These are phyloP conservation scores for Penicillium canariense DNA, from an alignment of 495 filamentous ascomycete species.

Conservation along the genomic window DNA sequence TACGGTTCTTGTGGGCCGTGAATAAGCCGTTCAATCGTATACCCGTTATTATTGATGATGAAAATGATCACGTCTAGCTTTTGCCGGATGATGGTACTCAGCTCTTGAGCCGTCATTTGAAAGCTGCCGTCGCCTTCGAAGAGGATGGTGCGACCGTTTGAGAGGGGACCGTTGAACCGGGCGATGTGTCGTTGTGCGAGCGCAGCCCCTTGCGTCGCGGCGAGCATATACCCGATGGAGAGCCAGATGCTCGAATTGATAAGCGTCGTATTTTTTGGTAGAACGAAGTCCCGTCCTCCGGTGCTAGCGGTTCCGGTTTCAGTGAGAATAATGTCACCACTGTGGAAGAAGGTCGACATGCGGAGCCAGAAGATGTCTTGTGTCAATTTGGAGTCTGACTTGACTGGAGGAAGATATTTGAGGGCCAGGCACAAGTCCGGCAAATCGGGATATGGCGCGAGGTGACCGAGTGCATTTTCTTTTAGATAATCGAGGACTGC, in stretches of 20 bases:
- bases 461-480: neutral
- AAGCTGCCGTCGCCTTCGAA: conserved; percentile 80
- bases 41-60: conserved; percentile 71
- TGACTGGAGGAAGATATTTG: neutral
- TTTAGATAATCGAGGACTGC: neutral
- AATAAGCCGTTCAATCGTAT: conserved; percentile 69
- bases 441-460: neutral
- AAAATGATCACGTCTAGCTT: conserved; percentile 67
- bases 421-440: neutral
- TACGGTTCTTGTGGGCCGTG: conserved; percentile 66
- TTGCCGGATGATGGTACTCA: conserved; percentile 70
- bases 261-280: conserved; percentile 25
- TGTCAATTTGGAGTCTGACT: conserved; percentile 3
- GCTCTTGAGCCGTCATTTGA: conserved; percentile 73
- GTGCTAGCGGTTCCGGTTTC: conserved; percentile 36
- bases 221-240: conserved; percentile 45
- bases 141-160: conserved; percentile 47
- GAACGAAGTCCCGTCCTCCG: conserved; percentile 22
- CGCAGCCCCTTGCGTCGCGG: conserved; percentile 39
- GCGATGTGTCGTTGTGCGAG: conserved; percentile 36
- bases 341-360: conserved; percentile 17
- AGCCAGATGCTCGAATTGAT: conserved; percentile 36
- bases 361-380: conserved; percentile 25
- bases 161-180: neutral
- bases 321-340: conserved; percentile 32